Evolutionary conservation across 2,329 filamentous ascomycete genomes (phyloP).

Genomic region (Leptosphaerulina australis): DNA sequence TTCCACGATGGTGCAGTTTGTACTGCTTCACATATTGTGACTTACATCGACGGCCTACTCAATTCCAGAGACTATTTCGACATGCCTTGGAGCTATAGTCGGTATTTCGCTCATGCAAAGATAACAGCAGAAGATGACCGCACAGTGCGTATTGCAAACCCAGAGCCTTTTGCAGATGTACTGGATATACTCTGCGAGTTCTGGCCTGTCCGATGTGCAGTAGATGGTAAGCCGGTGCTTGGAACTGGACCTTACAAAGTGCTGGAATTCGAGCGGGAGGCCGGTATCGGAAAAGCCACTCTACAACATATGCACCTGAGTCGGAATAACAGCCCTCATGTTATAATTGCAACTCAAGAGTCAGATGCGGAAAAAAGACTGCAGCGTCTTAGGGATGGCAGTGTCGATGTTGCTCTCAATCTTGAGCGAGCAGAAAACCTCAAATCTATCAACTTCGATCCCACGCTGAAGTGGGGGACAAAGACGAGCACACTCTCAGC

Average conservation of each 20-base stretch:
- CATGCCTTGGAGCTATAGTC: slow-evolving; percentile 2
- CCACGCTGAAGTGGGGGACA: background rate
- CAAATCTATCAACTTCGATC: background rate
- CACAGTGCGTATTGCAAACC: background rate
- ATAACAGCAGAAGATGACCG: background rate
- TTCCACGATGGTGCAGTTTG: background rate
- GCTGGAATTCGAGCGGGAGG: background rate
- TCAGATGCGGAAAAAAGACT: background rate
- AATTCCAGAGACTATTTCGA: background rate
- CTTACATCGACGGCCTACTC: background rate
- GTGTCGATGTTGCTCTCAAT: background rate
- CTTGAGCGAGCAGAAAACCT: background rate
- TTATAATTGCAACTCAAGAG: background rate
- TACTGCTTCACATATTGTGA: background rate
- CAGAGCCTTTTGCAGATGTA: background rate
- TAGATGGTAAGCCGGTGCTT: background rate
- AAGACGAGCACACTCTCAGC: background rate
- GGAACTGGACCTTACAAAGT: background rate
- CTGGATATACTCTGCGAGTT: slow-evolving; percentile 1
- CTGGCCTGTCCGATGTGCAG: background rate
- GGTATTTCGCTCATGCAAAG: background rate
- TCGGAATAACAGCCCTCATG: background rate
- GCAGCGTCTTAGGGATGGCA: background rate
- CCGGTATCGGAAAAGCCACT: background rate
- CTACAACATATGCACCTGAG: background rate